Percentiles rank a stretch among this genome's conserved stretches.
Conservation (phyloP, 106 monocot genomes). For the Dioscorea alata region DNA sequence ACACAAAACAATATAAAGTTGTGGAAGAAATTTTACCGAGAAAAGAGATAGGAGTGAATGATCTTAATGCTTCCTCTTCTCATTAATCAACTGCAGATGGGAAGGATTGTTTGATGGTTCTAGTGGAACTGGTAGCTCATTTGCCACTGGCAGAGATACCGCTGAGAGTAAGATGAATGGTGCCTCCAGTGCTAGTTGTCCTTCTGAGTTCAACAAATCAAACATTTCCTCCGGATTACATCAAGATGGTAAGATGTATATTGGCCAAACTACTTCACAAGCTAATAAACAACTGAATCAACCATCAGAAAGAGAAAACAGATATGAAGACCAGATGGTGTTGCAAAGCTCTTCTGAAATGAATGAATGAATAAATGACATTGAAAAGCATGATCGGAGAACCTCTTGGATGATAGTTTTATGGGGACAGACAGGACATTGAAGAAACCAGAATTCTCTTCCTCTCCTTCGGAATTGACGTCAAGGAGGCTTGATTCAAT, state of each 20-base stretch:
- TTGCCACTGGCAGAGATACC: conserved; percentile 11
- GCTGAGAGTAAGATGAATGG: conserved; percentile 16
- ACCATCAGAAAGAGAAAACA: conserved; percentile 17
- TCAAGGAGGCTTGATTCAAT: conserved; percentile 62
- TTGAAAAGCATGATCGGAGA: conserved; percentile 33
- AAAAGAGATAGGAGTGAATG: too few relatives aligned
- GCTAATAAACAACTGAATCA: conserved; percentile 13
- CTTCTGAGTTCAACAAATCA: conserved; percentile 20
- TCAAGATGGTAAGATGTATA: conserved; percentile 8
- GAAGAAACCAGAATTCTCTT: too few relatives aligned
- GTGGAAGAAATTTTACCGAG: too few relatives aligned
- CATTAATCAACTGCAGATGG: conserved; percentile 25
- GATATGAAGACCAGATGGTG: conserved; percentile 2
- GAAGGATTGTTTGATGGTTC: conserved; percentile 18
- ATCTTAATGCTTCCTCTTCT: too few relatives aligned
- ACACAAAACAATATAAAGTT: too few relatives aligned
- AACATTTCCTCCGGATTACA: conserved; percentile 16
- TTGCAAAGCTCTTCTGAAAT: conserved; percentile 5
- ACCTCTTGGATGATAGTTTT: conserved; percentile 32
- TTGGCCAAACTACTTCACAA: conserved; percentile 13
- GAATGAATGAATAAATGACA: conserved; percentile 20
- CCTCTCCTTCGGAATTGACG: conserved; percentile 23
- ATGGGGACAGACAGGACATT: conserved; percentile 20
- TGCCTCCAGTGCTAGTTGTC: conserved; percentile 3
- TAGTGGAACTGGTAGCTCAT: conserved; percentile 15